Conservation (phyloP, 345 rosid species). For the Nasturtium officinale region DNA sequence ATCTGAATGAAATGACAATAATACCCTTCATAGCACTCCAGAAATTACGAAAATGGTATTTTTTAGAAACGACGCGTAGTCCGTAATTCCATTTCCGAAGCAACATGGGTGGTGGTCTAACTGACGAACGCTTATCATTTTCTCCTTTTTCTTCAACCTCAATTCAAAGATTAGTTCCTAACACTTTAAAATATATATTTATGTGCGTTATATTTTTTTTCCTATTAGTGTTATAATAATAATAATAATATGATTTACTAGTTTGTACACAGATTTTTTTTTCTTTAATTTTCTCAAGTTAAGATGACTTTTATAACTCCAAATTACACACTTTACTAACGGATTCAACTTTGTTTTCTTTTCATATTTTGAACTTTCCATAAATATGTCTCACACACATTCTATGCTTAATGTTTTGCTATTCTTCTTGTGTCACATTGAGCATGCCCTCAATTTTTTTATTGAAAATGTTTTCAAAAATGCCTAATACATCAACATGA, state of each 20-base stretch:
- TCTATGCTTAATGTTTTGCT: not conserved
- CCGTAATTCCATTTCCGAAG: conserved; percentile 13
- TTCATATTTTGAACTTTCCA: not conserved
- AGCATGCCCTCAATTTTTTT: not conserved
- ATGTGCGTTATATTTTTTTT: too few species aligned
- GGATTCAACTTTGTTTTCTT: not conserved
- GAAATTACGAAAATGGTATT: conserved; percentile 14
- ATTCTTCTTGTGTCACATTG: not conserved
- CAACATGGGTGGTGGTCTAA: conserved; percentile 27
- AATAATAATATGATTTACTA: not conserved
- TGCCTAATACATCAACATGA: not conserved
- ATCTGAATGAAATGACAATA: conserved; percentile 5
- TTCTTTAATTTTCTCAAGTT: too few species aligned
- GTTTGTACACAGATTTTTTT: not conserved
- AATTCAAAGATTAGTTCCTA: conserved; percentile 12
- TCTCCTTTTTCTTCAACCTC: conserved; percentile 20
- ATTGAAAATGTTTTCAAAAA: not conserved
- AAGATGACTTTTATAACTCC: not conserved
- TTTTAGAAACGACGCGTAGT: conserved; percentile 30
- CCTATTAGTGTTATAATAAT: too few species aligned
- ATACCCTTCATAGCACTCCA: not conserved
- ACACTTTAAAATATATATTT: too few species aligned
- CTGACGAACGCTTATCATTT: not conserved
- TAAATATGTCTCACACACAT: not conserved
- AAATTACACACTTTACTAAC: not conserved